Evolutionary conservation across 148 eudicot genomes (phyloP).

Genomic region (Cornus florida): DNA sequence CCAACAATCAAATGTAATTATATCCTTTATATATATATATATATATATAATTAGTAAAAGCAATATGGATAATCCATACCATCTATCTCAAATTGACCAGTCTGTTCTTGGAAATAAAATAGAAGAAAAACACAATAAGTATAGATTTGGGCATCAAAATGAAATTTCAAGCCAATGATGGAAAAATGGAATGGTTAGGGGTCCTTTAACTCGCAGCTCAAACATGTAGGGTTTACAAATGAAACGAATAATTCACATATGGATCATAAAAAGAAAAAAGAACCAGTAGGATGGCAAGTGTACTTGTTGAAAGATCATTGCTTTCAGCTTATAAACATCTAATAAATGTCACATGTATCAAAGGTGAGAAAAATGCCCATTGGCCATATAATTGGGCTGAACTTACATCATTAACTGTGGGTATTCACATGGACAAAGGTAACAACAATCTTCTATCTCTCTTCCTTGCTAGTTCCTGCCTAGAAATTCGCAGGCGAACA

Average conservation of each 20-base stretch:
- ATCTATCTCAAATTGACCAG: neutral
- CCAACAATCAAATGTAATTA: too few relatives aligned
- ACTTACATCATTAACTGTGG: neutral
- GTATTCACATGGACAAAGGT: conserved; percentile 48
- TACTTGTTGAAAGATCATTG: neutral
- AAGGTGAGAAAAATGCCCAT: neutral
- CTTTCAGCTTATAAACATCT: conserved; percentile 9
- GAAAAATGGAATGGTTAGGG: neutral
- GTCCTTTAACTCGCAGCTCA: neutral
- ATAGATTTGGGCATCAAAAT: neutral
- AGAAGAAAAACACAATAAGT: neutral
- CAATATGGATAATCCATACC: neutral
- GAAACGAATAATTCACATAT: neutral
- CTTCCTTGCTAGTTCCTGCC: conserved; percentile 40
- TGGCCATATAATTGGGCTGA: neutral
- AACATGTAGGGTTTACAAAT: neutral
- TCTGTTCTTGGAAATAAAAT: neutral
- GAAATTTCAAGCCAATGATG: neutral
- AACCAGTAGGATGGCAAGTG: conserved; percentile 5
- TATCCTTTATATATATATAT: too few relatives aligned
- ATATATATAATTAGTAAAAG: too few relatives aligned
- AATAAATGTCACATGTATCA: neutral
- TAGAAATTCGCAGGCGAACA: conserved; percentile 30
- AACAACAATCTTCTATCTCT: conserved; percentile 39
- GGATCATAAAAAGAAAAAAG: neutral